phyloP scores from a whole-genome alignment of 73 alveolate species.

The Paramecium pentaurelia region DNA sequence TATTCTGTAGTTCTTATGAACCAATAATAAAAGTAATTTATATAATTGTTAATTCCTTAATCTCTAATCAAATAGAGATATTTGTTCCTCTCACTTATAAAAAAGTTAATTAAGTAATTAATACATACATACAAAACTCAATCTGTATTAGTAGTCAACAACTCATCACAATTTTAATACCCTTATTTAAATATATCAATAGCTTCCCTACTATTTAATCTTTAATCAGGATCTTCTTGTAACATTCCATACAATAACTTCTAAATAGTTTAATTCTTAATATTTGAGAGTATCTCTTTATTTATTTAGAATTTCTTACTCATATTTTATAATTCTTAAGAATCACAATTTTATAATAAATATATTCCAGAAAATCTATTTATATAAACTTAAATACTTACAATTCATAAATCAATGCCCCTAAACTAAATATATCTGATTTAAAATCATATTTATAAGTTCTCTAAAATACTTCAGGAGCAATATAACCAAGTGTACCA shows the following conservation, averaged over 20 bases:
- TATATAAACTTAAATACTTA: neutral
- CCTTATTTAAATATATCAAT: neutral
- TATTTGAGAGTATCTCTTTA: neutral
- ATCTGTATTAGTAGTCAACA: neutral
- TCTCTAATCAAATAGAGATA: neutral
- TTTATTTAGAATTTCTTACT: neutral
- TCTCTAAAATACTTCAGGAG: neutral
- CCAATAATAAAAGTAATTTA: neutral
- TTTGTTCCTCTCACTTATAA: neutral
- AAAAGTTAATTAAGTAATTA: neutral
- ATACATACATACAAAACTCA: neutral
- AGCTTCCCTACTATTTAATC: neutral
- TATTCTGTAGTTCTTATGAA: neutral
- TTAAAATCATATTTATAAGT: neutral
- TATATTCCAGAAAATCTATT: neutral
- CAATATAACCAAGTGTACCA: neutral
- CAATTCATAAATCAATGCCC: neutral
- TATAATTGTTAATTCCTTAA: neutral
- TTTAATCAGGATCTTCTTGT: neutral
- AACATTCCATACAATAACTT: neutral
- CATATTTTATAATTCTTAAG: neutral
- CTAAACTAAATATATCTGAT: neutral
- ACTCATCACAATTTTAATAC: neutral
- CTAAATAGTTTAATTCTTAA: neutral
- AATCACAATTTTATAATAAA: neutral